These are phyloP conservation scores for Thelonectria olida DNA, from an alignment of 2,329 filamentous ascomycete genomes.

Conservation along the genomic window DNA sequence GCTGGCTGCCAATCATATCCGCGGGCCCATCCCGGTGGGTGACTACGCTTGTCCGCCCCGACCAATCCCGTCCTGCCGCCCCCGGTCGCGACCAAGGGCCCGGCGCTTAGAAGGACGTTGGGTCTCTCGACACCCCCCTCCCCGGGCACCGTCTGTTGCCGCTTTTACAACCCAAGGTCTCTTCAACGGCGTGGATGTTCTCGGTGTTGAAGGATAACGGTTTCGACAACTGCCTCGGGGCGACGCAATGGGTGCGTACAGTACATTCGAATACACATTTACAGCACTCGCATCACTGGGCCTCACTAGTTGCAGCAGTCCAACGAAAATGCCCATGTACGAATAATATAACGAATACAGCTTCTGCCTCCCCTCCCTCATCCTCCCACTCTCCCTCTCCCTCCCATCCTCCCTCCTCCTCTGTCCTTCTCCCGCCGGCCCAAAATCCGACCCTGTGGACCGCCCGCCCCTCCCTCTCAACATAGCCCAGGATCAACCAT, in stretches of 20 bases:
- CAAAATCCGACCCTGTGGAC: constrained; percentile 36
- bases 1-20: constrained; percentile 45
- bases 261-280: too few relatives aligned
- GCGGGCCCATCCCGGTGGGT: constrained; percentile 40
- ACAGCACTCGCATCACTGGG: too few relatives aligned
- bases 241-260: too few relatives aligned
- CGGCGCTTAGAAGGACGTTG: constrained; percentile 46
- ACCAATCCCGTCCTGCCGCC: constrained; percentile 42
- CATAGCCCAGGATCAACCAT: constrained; percentile 4
- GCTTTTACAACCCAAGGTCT: constrained; percentile 29
- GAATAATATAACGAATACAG: too few relatives aligned
- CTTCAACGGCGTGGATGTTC: too few relatives aligned
- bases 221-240: too few relatives aligned
- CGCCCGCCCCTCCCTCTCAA: background rate
- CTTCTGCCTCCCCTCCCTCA: too few relatives aligned
- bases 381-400: background rate
- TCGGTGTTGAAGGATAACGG: too few relatives aligned
- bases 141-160: constrained; percentile 33
- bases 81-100: constrained; percentile 27
- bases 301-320: too few relatives aligned
- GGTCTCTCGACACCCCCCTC: constrained; percentile 16
- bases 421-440: constrained; percentile 27
- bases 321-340: too few relatives aligned
- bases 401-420: constrained; percentile 1
- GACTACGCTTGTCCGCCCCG: constrained; percentile 38